Evolutionary conservation across 441 rosid genomes (phyloP).

Genomic region (Theobroma grandiflorum): DNA sequence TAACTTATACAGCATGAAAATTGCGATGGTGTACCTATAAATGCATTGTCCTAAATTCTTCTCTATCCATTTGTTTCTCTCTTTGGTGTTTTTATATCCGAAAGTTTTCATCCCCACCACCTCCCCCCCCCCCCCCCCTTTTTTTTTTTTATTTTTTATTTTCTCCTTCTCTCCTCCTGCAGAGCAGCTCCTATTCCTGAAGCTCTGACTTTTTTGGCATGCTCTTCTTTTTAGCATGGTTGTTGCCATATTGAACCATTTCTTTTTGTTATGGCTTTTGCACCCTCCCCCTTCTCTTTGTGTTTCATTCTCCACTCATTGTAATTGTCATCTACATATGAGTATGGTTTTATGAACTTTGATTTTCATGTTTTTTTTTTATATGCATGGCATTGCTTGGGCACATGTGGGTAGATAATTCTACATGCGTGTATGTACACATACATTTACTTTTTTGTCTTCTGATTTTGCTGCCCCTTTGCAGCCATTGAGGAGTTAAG

Average conservation of each 20-base stretch:
- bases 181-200: background rate
- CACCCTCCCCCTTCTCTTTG: background rate
- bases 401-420: background rate
- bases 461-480: constrained; percentile 37
- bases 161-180: background rate
- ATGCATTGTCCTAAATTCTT: constrained; percentile 7
- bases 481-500: constrained; percentile 67
- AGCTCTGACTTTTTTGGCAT: constrained; percentile 15
- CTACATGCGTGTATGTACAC: background rate
- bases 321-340: background rate
- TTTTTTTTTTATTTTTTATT: too few species aligned
- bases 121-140: too few species aligned
- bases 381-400: background rate
- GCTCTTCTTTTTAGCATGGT: constrained; percentile 12
- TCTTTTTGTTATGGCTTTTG: background rate
- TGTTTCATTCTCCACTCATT: background rate
- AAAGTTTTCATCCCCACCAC: too few species aligned
- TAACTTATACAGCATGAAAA: background rate
- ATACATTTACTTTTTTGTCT: constrained; percentile 18
- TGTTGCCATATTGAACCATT: background rate
- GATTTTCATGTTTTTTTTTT: background rate
- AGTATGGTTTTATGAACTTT: background rate
- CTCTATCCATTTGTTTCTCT: background rate
- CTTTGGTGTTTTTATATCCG: background rate
- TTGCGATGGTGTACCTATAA: background rate